These are phyloP conservation scores for Pseudozyma pruni DNA, from an alignment of 1,284 basidiomycete genomes.

Conservation along the genomic window DNA sequence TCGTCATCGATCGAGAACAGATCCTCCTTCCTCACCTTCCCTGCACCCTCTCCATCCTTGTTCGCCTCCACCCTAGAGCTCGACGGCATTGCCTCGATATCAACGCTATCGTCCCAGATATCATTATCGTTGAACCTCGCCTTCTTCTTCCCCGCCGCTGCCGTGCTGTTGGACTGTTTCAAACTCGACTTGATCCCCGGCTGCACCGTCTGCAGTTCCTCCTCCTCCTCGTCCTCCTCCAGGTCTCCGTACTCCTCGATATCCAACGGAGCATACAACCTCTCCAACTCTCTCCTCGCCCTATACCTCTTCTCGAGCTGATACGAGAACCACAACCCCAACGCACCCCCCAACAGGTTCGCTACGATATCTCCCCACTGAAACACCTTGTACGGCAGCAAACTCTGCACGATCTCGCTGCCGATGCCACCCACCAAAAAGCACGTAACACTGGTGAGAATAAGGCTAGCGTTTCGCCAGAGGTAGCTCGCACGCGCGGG, in stretches of 20 bases:
- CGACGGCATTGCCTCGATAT: conserved; percentile 4
- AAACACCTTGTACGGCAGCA: conserved; percentile 84
- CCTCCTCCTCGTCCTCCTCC: conserved; percentile 28
- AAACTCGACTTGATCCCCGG: conserved; percentile 5
- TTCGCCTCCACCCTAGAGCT: neutral
- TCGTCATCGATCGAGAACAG: conserved; percentile 55
- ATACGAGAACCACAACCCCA: conserved; percentile 74
- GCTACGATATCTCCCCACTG: conserved; percentile 81
- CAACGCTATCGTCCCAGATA: conserved; percentile 38
- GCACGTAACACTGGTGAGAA: conserved; percentile 74
- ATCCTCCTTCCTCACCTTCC: conserved; percentile 11
- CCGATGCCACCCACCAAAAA: conserved; percentile 75
- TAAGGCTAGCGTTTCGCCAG: conserved; percentile 81
- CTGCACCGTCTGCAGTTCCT: conserved; percentile 1
- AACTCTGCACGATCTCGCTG: conserved; percentile 85
- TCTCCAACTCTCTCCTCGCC: conserved; percentile 45
- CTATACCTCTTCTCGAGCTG: conserved; percentile 53
- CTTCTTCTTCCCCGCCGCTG: conserved; percentile 25
- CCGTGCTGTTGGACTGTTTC: conserved; percentile 10
- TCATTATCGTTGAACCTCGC: conserved; percentile 20
- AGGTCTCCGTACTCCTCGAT: conserved; percentile 44
- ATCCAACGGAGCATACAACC: conserved; percentile 60
- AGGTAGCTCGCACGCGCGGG: conserved; percentile 75
- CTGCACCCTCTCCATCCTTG: too few species aligned
- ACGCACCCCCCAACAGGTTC: conserved; percentile 80